Base-by-base conservation (phyloP, 345 rosid species). In the Acer negundo region DNA sequence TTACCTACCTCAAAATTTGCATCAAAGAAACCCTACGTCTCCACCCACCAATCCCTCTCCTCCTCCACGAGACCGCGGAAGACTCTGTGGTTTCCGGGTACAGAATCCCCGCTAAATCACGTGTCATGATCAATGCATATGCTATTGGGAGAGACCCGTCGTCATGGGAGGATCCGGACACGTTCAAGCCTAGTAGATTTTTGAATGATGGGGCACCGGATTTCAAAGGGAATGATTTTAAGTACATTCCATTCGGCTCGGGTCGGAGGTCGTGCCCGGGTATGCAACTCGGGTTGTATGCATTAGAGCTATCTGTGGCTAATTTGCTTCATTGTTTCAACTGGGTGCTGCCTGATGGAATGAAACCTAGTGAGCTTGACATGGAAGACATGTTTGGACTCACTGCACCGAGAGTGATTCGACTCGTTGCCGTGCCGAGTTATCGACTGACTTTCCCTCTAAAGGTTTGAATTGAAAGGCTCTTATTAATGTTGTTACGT, bases 261-360 rank as follows among this genome's bases (percentile, higher is more conserved):
- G 95, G 95, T 77, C 87, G 97, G 62, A 84, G 94, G 75, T 91
- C 97, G 0, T 93, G 97, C 67, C 97, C 95, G 1, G 97, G 95
- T 9, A 92, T 90, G 97, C 90, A 89, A 73, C 87, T 92, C 4
- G 97, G 97, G 69, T 83, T 92, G 69, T 92, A 92, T 47, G 87
- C 88, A 3, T 80, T 92, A 76, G 95, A 93, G 66, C 81, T 89
- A 19, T 87, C 89, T 0, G 91, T 90, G 31, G 94, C 89, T 23
- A 82, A 91, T 76, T 72, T 93, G 80, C 91, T 93, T 26, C 95
- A 93, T 67, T 91, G 89, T 56, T 93, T 93, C 72, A 82, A 86
- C 1, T 93, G 95, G 95, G 87, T 86, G 75, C 80, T 93, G 71
- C 93, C 95, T 0, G 82, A 87, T 51, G 94, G 94, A 63, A 87